Conservation (phyloP, 1,284 basidiomycete species). For the Coniophora puteana region DNA sequence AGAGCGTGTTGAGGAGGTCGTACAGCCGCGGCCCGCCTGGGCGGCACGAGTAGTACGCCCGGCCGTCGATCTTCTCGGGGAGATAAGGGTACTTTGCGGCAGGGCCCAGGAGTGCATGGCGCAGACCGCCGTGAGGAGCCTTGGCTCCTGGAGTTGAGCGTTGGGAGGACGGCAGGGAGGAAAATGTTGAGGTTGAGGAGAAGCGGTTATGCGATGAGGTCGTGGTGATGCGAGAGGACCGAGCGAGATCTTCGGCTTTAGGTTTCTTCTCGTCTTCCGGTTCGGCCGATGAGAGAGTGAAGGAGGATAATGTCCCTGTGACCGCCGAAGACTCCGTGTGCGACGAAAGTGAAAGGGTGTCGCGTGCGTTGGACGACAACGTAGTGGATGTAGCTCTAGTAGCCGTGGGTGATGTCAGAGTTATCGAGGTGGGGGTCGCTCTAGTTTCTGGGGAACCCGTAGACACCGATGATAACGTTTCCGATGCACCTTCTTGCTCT, state of each 20-base stretch:
- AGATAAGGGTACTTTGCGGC: conserved; percentile 50
- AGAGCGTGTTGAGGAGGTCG: conserved; percentile 56
- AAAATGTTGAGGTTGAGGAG: too few species aligned
- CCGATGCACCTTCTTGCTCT: too few species aligned
- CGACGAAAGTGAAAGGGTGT: too few species aligned
- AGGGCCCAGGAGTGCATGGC: conserved; percentile 44
- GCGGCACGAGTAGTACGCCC: conserved; percentile 56
- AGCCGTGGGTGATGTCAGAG: too few species aligned
- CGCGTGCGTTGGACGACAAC: too few species aligned
- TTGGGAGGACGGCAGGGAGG: conserved; percentile 15
- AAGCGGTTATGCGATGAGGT: conserved; percentile 4
- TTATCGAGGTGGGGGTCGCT: too few species aligned
- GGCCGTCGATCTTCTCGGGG: conserved; percentile 41
- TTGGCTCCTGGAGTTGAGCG: conserved; percentile 30
- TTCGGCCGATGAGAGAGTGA: too few species aligned
- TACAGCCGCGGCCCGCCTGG: conserved; percentile 60
- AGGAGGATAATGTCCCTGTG: too few species aligned
- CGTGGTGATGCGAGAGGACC: conserved; percentile 7
- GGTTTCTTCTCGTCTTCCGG: conserved; percentile 21
- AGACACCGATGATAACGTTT: too few species aligned
- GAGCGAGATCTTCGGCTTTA: conserved; percentile 13
- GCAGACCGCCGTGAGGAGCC: conserved; percentile 39
- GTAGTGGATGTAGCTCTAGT: too few species aligned
- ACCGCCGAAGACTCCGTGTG: too few species aligned
- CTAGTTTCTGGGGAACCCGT: too few species aligned